Conservation (phyloP, 148 eudicot species). For the Rhododendron kiyosumense region DNA sequence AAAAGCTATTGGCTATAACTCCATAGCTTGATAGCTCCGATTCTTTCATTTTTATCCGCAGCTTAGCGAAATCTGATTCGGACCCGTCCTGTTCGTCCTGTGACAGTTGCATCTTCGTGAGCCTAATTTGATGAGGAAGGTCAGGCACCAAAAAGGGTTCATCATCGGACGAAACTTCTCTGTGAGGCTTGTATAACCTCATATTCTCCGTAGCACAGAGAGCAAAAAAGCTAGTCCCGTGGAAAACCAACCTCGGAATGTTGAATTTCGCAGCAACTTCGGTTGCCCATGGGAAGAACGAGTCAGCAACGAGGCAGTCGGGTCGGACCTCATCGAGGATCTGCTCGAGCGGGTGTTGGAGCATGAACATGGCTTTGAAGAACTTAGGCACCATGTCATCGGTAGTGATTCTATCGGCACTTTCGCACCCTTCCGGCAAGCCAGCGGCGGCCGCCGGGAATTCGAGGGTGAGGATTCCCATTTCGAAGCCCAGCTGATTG, state of each 20-base stretch:
- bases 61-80: not conserved
- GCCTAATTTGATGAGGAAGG: slow-evolving; percentile 32
- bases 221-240: slow-evolving; percentile 40
- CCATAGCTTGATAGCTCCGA: slow-evolving; percentile 43
- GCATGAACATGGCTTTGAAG: not conserved
- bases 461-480: slow-evolving; percentile 16
- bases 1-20: slow-evolving; percentile 50
- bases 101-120: slow-evolving; percentile 22
- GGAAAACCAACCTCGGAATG: slow-evolving; percentile 52
- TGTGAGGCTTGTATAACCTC: slow-evolving; percentile 23
- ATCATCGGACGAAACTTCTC: slow-evolving; percentile 31
- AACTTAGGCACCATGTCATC: not conserved
- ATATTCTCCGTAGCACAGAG: slow-evolving; percentile 22
- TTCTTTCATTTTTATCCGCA: slow-evolving; percentile 4
- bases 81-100: not conserved
- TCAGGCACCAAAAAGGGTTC: slow-evolving; percentile 31
- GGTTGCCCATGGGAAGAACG: not conserved
- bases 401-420: not conserved
- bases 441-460: slow-evolving; percentile 37
- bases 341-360: not conserved
- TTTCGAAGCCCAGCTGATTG: not conserved
- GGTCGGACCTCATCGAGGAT: not conserved
- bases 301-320: not conserved
- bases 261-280: slow-evolving; percentile 25
- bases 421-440: slow-evolving; percentile 27